Percentiles rank a stretch among this genome's conserved stretches.
phyloP scores from a whole-genome alignment of 2,329 filamentous ascomycete species.

The Corniculantispora saksenae region DNA sequence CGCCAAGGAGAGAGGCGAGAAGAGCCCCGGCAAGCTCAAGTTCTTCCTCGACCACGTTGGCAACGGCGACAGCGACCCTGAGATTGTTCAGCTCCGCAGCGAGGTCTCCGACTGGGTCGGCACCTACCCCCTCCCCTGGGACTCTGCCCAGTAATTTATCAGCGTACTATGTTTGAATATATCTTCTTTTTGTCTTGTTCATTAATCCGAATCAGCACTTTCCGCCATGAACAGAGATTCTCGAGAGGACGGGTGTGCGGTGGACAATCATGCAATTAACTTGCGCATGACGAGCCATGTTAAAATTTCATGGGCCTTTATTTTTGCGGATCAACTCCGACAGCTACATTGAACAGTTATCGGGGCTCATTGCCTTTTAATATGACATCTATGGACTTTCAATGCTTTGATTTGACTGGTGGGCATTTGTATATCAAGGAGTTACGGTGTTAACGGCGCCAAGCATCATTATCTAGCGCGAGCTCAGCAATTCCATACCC shows the following conservation, averaged over 20 bases:
- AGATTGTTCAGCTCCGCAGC: slow-evolving; percentile 71
- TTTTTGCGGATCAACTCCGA: slow-evolving; percentile 7
- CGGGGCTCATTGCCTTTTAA: not conserved
- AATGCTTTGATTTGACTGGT: not conserved
- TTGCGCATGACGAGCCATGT: not conserved
- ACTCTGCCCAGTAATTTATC: slow-evolving; percentile 36
- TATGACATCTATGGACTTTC: not conserved
- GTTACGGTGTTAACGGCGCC: slow-evolving; percentile 6
- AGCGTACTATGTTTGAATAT: slow-evolving; percentile 14
- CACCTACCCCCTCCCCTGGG: slow-evolving; percentile 72
- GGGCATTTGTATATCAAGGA: not conserved
- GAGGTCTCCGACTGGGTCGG: slow-evolving; percentile 80
- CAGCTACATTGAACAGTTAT: not conserved
- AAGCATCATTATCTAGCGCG: slow-evolving; percentile 3
- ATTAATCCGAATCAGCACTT: not conserved
- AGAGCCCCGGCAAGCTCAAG: slow-evolving; percentile 64
- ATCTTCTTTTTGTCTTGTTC: slow-evolving; percentile 10
- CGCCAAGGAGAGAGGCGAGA: slow-evolving; percentile 67
- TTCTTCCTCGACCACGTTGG: slow-evolving; percentile 69
- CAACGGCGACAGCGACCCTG: slow-evolving; percentile 65
- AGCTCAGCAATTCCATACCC: slow-evolving; percentile 2
- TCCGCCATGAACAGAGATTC: slow-evolving; percentile 1
- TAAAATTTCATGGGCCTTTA: not conserved
- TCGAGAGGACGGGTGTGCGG: not conserved
- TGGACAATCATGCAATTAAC: slow-evolving; percentile 4